Evolutionary conservation across 148 eudicot species (phyloP).

Genomic region (Camellia lanceoleosa): DNA sequence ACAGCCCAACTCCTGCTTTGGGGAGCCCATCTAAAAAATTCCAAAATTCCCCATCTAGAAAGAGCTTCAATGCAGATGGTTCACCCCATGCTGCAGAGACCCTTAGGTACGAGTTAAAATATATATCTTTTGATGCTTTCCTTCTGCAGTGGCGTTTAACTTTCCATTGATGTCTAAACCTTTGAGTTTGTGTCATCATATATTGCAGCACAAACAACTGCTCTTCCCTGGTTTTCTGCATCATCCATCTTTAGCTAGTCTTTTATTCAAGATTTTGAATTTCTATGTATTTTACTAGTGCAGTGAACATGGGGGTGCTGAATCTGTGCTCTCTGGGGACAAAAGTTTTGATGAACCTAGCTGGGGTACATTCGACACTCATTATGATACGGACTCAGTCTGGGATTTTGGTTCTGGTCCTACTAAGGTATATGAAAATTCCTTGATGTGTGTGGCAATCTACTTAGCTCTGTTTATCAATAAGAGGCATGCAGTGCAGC

Average conservation of each 20-base stretch:
- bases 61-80: slow-evolving; percentile 37
- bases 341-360: slow-evolving; percentile 65
- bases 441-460: neutral
- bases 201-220: too few relatives aligned
- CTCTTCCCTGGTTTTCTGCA: neutral
- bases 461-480: neutral
- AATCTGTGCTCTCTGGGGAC: slow-evolving; percentile 53
- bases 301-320: slow-evolving; percentile 60
- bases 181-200: neutral
- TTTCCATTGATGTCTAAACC: neutral
- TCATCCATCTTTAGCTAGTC: neutral
- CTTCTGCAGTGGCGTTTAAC: neutral
- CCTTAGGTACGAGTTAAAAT: slow-evolving; percentile 45
- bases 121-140: neutral
- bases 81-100: slow-evolving; percentile 60
- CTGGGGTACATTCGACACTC: slow-evolving; percentile 60
- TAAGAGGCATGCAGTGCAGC: neutral
- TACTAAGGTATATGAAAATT: slow-evolving; percentile 47
- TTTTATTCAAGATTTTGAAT: slow-evolving; percentile 11
- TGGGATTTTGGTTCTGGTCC: slow-evolving; percentile 45
- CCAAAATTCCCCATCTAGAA: slow-evolving; percentile 35
- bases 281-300: slow-evolving; percentile 18
- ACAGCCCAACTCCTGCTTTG: slow-evolving; percentile 51
- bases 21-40: too few relatives aligned
- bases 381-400: slow-evolving; percentile 55